Evolutionary conservation across 768 basidiomycete species (phyloP), one percentile per base, ranked within the genome.

Genomic region (Mycena alexandri): DNA sequence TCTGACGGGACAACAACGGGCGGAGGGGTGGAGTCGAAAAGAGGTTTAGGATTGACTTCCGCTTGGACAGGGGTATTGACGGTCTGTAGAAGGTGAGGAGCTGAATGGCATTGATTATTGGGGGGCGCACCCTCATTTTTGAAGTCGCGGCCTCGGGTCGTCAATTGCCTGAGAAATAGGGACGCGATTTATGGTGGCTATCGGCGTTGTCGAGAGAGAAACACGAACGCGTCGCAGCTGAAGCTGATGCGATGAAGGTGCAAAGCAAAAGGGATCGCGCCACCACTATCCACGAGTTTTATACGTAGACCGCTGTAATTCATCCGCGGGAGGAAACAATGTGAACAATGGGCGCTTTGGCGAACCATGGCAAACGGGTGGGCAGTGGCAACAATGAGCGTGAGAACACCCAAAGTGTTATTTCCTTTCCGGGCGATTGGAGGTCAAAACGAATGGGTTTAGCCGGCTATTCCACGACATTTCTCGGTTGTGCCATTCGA

Each of bases 41-140:
- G 34, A 64, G 16, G 50, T 55, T 61, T 13, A 67, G 41, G 42
- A 67, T 17, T 14, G 70, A 71, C 63, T 63, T 60, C 59, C 70
- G 70, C 6, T 61, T 65, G 5, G 69, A 52, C n/a, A 38, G 64
- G 69, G 19, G 69, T 62, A 25, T 14, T 65, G 43, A 63, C 58
- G 51, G 16, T 70, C 59, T 70, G 42, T 24, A 17, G n/a, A 29
- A 50, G 24, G 14, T 51, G 14, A 44, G 46, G 16, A 9, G 13
- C 21, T 36, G 24, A 21, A 16, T 29, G 14, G 9, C 5, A 33
- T 11, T 21, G 34, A 14, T 9, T 10, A 2, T 43, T 22, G 41
- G 22, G 41, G n/a, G 25, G 44, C 65, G 59, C 54, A 67, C 65
- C 54, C 60, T 61, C 65, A 67, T 67, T 25, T 56, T 24, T 53